Percentiles rank a stretch among this genome's conserved stretches.
Evolutionary conservation across 2,329 filamentous ascomycete species (phyloP).

Genomic region (Apiospora koreana): DNA sequence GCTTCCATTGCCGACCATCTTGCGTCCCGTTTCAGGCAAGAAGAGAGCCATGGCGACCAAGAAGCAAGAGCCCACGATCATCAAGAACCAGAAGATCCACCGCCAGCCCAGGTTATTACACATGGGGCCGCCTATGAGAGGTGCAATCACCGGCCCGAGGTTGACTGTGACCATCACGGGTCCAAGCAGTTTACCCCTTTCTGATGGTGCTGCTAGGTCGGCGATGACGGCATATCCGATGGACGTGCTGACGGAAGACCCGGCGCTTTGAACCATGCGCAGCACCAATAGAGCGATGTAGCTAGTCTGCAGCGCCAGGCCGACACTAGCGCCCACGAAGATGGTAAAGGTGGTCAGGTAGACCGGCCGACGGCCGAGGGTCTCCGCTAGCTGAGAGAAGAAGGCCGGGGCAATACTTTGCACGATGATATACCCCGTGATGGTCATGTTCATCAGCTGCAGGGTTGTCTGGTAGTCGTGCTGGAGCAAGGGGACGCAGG

Average conservation of each 20-base stretch:
- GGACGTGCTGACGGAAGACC: constrained; percentile 17
- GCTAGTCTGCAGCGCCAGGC: constrained; percentile 16
- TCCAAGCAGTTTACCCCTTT: neutral
- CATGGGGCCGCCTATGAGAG: neutral
- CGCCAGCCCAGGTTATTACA: neutral
- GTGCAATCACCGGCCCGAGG: neutral
- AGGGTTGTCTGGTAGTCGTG: neutral
- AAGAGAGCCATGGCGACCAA: neutral
- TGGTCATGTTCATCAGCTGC: neutral
- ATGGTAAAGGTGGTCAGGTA: constrained; percentile 39
- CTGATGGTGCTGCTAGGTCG: constrained; percentile 18
- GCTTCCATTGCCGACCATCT: neutral
- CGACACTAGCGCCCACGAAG: constrained; percentile 35
- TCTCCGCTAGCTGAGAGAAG: constrained; percentile 41
- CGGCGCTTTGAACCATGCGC: constrained; percentile 20
- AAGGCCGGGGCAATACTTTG: constrained; percentile 43
- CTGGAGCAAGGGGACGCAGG: neutral
- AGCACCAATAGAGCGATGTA: constrained; percentile 17
- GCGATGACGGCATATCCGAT: constrained; percentile 22
- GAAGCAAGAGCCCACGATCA: neutral
- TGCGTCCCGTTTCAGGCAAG: neutral
- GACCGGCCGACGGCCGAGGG: constrained; percentile 38
- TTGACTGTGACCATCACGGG: neutral
- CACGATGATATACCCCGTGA: constrained; percentile 26
- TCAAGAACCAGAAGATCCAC: neutral